phyloP scores from a whole-genome alignment of 2,329 filamentous ascomycete species.

The Neurospora sp. region DNA sequence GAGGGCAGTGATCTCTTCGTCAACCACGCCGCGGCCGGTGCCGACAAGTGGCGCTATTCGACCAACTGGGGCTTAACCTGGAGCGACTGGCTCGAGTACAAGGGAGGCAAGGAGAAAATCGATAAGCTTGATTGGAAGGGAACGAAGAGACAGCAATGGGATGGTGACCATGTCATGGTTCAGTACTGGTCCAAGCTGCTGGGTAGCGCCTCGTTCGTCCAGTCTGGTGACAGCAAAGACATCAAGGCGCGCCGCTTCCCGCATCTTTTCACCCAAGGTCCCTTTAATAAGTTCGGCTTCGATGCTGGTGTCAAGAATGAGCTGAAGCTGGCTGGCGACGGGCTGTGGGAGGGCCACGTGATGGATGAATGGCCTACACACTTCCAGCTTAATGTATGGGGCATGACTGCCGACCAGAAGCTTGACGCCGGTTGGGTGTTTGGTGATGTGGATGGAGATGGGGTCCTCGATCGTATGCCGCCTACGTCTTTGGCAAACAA shows the following conservation, averaged over 20 bases:
- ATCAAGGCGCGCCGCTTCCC: constrained; percentile 42
- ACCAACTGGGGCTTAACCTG: constrained; percentile 50
- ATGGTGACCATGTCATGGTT: constrained; percentile 49
- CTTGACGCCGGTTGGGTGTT: constrained; percentile 49
- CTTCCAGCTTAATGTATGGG: constrained; percentile 55
- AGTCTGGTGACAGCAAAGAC: constrained; percentile 43
- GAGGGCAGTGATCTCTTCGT: constrained; percentile 33
- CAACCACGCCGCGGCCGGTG: constrained; percentile 49
- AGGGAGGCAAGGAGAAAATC: constrained; percentile 41
- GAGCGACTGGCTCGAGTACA: constrained; percentile 47
- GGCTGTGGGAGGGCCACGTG: constrained; percentile 47
- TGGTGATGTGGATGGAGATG: constrained; percentile 51
- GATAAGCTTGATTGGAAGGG: constrained; percentile 44
- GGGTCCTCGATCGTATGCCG: constrained; percentile 50
- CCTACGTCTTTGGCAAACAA: constrained; percentile 44
- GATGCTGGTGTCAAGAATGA: constrained; percentile 45
- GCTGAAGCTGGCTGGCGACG: constrained; percentile 36
- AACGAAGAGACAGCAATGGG: constrained; percentile 44
- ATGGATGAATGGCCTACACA: constrained; percentile 52
- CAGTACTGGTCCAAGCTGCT: constrained; percentile 51
- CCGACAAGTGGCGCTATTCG: constrained; percentile 52
- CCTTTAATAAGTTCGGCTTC: constrained; percentile 53
- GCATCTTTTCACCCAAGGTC: constrained; percentile 51
- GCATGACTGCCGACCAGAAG: constrained; percentile 50
- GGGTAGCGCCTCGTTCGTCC: constrained; percentile 47